Base-by-base conservation (phyloP, 1,139 yeast genomes). In the Chernovozyma sophiae-reginae region DNA sequence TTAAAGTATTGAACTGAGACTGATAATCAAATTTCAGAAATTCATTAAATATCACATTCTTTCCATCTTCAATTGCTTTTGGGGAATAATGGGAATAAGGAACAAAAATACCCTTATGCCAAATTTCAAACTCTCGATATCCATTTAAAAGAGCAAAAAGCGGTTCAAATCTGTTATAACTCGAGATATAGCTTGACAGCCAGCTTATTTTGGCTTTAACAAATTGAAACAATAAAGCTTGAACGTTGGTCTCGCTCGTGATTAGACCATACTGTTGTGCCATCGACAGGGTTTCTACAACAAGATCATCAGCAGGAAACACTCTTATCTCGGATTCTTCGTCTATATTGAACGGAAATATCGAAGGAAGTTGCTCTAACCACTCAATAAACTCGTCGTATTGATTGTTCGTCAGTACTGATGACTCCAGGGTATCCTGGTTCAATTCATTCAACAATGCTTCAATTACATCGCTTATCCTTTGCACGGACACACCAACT, bases 51-150 rank as follows among this genome's bases (percentile, higher is more conserved):
- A 34, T 8, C 4, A 10, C 16, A 12, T 11, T 11, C 14, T 33
- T 25, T 3, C 33, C 33, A 2, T 22, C n/a, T n/a, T n/a, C 30
- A n/a, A 11, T 23, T 11, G 25, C 25, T 26, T 16, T 26, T 6
- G 10, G 10, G 12, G 6, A 26, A 13, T 16, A 26, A 13, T 16
- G 12, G 6, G 29, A 13, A 13, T 43, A 44, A 2, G 40, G 34
- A 3, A 36, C 30, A 13, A 65, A 43, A 3, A 58, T 30, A 1
- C 67, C 67, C 4, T 43, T 30, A 30, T 44, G 48, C 73, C 74
- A 68, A 3, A 38, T 23, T 1, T 43, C 27, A 43, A 60, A 62
- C 11, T 53, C 54, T 2, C 37, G 43, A 32, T 47, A 46, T 1
- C 43, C 44, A 4, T 42, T 35, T 27, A 53, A 36, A 13, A 46